Evolutionary conservation across 2,329 filamentous ascomycete genomes (phyloP).

Genomic region (Tolypocladium guangdongense): DNA sequence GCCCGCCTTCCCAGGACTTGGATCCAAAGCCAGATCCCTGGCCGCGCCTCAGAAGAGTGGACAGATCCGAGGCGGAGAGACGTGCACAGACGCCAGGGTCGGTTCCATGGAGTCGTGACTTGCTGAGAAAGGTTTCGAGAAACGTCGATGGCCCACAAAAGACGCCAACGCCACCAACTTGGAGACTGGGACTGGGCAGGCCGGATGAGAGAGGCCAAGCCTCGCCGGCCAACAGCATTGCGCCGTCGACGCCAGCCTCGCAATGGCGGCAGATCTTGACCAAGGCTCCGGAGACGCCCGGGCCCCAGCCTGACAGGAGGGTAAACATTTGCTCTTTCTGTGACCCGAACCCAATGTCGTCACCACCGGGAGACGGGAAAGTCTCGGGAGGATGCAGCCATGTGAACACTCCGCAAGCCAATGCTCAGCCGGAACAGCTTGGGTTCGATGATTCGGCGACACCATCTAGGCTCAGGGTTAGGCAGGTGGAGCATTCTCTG

Average conservation of each 20-base stretch:
- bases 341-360: constrained; percentile 1
- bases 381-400: not conserved
- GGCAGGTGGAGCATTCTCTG: constrained; percentile 17
- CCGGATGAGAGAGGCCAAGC: not conserved
- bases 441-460: constrained; percentile 2
- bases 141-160: not conserved
- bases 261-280: constrained; percentile 5
- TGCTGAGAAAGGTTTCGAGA: constrained; percentile 4
- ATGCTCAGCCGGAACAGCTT: not conserved
- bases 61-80: not conserved
- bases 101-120: constrained; percentile 2
- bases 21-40: constrained; percentile 4
- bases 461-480: constrained; percentile 13
- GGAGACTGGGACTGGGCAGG: not conserved
- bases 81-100: not conserved
- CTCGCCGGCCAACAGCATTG: not conserved
- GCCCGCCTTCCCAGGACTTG: not conserved
- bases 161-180: not conserved
- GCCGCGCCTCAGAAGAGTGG: constrained; percentile 5
- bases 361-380: not conserved
- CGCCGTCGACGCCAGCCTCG: constrained; percentile 2
- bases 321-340: constrained; percentile 5
- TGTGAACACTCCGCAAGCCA: constrained; percentile 1
- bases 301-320: not conserved
- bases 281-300: not conserved